A percentile compares a stretch with the other conserved stretches of the same genome.
Conservation (phyloP, 257 asterid genomes). For the Penstemon barbatus region DNA sequence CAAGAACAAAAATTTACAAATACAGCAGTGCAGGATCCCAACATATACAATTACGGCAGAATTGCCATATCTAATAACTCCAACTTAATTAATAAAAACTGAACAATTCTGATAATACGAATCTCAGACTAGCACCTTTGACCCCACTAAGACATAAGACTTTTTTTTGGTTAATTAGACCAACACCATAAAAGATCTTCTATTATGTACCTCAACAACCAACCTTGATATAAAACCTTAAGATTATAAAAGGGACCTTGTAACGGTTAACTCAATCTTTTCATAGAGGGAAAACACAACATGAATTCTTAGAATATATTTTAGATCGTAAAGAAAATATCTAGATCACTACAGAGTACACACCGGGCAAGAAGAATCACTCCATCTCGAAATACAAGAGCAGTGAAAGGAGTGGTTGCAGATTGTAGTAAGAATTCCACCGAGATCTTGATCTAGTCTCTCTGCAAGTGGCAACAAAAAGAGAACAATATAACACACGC, state of each 20-base stretch:
- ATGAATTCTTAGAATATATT: too few relatives aligned
- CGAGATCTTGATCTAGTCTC: slow-evolving; percentile 79
- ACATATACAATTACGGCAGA: slow-evolving; percentile 1
- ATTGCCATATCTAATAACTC: slow-evolving; percentile 1
- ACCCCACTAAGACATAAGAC: not conserved
- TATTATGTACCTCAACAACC: not conserved
- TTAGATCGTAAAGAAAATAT: slow-evolving; percentile 16
- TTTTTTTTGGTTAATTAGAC: not conserved
- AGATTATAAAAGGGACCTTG: slow-evolving; percentile 19
- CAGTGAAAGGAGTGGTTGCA: slow-evolving; percentile 99
- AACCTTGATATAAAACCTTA: slow-evolving; percentile 9
- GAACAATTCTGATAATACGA: not conserved
- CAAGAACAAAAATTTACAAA: not conserved
- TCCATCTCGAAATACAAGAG: slow-evolving; percentile 97
- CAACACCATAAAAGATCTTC: not conserved
- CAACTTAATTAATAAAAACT: slow-evolving; percentile 5
- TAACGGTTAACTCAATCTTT: slow-evolving; percentile 1
- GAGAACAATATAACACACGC: slow-evolving; percentile 24
- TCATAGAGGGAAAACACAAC: not conserved
- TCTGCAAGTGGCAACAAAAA: slow-evolving; percentile 53
- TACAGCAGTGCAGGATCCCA: not conserved
- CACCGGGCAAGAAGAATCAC: slow-evolving; percentile 99
- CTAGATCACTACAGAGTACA: slow-evolving; percentile 31
- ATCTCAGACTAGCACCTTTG: not conserved
- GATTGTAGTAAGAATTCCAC: slow-evolving; percentile 90